Evolutionary conservation across 345 rosid genomes (phyloP).

Genomic region (Eucalyptus erythrocorys): DNA sequence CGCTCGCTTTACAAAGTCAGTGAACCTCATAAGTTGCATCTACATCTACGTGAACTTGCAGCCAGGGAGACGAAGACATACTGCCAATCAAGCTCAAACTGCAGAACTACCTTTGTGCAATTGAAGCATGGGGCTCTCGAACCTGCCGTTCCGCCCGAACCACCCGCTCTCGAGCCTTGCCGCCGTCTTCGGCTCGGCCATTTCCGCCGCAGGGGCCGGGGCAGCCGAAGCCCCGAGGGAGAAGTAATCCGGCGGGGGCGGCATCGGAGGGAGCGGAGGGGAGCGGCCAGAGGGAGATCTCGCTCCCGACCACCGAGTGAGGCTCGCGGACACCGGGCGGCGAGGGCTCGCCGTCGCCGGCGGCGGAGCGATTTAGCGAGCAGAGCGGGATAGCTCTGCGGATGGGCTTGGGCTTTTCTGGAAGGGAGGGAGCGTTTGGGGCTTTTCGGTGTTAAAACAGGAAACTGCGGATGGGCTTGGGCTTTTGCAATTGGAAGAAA

Average conservation of each 20-base stretch:
- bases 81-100: neutral
- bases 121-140: slow-evolving; percentile 84
- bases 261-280: slow-evolving; percentile 11
- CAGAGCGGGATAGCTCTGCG: no score
- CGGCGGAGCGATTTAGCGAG: neutral
- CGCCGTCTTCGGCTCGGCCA: slow-evolving; percentile 19
- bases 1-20: neutral
- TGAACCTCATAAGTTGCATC: neutral
- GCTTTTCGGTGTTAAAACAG: neutral
- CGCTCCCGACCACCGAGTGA: slow-evolving; percentile 61
- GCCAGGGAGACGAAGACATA: neutral
- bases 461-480: neutral
- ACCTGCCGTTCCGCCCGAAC: slow-evolving; percentile 56
- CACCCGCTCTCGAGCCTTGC: slow-evolving; percentile 52
- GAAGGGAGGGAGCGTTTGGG: neutral
- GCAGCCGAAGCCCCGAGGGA: slow-evolving; percentile 20
- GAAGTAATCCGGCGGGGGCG: slow-evolving; percentile 49
- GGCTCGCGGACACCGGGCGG: slow-evolving; percentile 9
- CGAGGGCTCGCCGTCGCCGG: neutral
- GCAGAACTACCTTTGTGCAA: slow-evolving; percentile 59
- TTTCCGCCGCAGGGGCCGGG: slow-evolving; percentile 1
- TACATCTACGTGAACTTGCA: neutral
- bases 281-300: slow-evolving; percentile 37
- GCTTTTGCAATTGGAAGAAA: neutral
- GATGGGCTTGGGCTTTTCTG: neutral